Conservation (phyloP, 768 basidiomycete species). For the Amanita inopinata region DNA sequence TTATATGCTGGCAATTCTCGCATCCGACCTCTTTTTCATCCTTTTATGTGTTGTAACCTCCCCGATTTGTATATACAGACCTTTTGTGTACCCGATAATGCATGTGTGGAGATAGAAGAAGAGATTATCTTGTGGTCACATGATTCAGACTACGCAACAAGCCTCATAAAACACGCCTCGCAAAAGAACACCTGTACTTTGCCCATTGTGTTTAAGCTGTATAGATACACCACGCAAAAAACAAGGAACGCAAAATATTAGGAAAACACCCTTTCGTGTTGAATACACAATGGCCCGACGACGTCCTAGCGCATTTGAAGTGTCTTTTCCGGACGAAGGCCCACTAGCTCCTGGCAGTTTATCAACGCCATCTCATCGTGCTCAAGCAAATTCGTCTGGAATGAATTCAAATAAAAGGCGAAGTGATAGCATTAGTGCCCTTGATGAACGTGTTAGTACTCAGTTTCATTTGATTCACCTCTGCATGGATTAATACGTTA, state of each 20-base stretch:
- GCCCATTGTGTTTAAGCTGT: too few relatives aligned
- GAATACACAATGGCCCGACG: conserved; percentile 24
- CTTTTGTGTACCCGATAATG: conserved; percentile 4
- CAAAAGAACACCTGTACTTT: too few relatives aligned
- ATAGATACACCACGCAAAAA: too few relatives aligned
- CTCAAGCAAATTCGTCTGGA: neutral
- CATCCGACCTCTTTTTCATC: too few relatives aligned
- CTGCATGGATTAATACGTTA: neutral
- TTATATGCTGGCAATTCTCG: too few relatives aligned
- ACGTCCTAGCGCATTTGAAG: conserved; percentile 45
- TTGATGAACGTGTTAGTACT: conserved; percentile 2
- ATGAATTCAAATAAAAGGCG: conserved; percentile 1
- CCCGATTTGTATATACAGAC: neutral
- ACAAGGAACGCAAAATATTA: too few relatives aligned
- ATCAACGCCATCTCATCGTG: neutral
- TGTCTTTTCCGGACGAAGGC: conserved; percentile 38
- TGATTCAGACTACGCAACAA: too few relatives aligned
- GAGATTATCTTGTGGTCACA: too few relatives aligned
- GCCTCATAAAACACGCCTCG: too few relatives aligned
- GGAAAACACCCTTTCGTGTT: neutral
- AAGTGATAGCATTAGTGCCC: neutral
- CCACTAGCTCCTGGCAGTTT: neutral
- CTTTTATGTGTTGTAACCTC: too few relatives aligned
- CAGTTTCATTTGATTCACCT: neutral
- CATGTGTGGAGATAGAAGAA: too few relatives aligned